These are phyloP conservation scores for Fraxinus sp. DNA, from an alignment of 305 asterid genomes.

Conservation along the genomic window DNA sequence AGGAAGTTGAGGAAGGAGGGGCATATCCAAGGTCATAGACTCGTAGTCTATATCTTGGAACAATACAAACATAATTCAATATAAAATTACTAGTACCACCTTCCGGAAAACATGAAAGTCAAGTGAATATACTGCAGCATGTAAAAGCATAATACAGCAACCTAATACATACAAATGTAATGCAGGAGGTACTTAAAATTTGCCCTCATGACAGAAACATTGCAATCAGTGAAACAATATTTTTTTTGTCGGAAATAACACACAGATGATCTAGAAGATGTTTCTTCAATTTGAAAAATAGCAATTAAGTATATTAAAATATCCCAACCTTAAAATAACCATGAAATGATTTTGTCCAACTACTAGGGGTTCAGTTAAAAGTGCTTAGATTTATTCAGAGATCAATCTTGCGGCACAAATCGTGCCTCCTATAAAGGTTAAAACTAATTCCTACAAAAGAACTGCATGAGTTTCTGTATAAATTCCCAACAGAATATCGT, in stretches of 20 bases:
- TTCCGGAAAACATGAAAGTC: neutral
- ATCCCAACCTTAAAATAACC: neutral
- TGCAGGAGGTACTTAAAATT: neutral
- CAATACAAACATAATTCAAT: neutral
- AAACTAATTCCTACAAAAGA: neutral
- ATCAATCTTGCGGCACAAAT: neutral
- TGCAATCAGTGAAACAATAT: neutral
- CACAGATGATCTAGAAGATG: neutral
- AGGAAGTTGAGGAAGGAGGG: neutral
- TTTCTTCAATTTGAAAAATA: neutral
- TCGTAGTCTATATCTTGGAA: neutral
- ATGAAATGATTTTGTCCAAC: neutral
- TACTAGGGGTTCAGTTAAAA: neutral
- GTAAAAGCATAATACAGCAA: neutral
- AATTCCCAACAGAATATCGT: neutral
- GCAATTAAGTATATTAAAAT: neutral
- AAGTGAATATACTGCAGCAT: neutral
- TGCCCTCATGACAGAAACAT: neutral
- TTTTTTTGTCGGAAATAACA: neutral
- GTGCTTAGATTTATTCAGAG: neutral
- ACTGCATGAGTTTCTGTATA: neutral
- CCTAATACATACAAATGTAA: neutral
- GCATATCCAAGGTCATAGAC: neutral
- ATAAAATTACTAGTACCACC: neutral
- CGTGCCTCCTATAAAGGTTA: neutral